Base-by-base conservation (phyloP, 2,329 filamentous ascomycete genomes). In the Colletotrichum siamense region DNA sequence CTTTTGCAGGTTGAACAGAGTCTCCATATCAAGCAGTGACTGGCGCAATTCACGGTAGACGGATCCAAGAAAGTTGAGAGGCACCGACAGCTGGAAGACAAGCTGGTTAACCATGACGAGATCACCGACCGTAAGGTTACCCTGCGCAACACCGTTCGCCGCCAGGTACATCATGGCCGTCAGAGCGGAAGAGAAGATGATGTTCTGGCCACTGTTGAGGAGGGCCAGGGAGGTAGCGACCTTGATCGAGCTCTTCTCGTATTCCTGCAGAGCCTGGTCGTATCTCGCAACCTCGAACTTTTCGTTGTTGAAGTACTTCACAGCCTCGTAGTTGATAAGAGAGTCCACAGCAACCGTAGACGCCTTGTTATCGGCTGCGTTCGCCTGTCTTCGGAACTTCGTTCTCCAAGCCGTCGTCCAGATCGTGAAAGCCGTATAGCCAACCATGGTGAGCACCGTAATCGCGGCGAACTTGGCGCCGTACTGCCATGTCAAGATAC, bases 231-330 rank as follows among this genome's bases (percentile, higher is more conserved):
- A 99, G 0, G 97, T 99, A 12, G 95, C 95, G 39, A 99, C 95
- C 83, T 99, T 99, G 88, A 99, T 99, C 18, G 96, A 98, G 74
- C 96, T 96, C 83, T 94, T 94, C 84, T 99, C 95, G 84, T 99
- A 99, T 75, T 94, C 91, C 79, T 93, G 91, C 28, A 99, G 88
- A 0, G 97, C 96, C 80, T 93, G 92, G 85, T 99, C 96, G 84
- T 99, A 99, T 57, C 97, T 92, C 36, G 91, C 91, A 59, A 98
- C 95, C 86, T 99, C 97, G 79, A 96, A 99, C 79, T 94, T 95
- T 83, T 99, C 98, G 82, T 99, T 99, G 88, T 99, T 99, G 88
- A 99, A 99, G 87, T 99, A 98, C 86, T 99, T 99, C 82, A 99
- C 97, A 16, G 98, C 96, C 85, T 99, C 97, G 82, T 98, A 99